Conservation (phyloP, 2,329 filamentous ascomycete species). For the Raffaelea ambrosiae region DNA sequence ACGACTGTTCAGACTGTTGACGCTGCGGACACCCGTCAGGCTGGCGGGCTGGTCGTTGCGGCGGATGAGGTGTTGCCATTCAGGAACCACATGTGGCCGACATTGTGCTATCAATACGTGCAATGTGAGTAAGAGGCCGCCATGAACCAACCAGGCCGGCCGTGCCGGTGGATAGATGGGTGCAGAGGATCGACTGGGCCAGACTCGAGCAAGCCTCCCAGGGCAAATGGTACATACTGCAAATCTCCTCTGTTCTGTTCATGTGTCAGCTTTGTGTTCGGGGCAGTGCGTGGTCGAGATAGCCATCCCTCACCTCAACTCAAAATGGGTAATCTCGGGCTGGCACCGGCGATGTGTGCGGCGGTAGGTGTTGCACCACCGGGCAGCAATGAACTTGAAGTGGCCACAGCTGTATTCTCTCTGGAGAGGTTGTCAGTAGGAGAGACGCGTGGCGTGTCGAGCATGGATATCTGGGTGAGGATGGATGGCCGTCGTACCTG, state of each 20-base stretch:
- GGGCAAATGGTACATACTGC: constrained; percentile 19
- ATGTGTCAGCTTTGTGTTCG: not conserved
- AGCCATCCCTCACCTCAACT: constrained; percentile 18
- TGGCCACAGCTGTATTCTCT: constrained; percentile 25
- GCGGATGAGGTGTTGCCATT: constrained; percentile 28
- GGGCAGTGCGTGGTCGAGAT: not conserved
- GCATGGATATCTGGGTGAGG: not conserved
- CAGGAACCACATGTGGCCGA: constrained; percentile 24
- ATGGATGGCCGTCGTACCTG: constrained; percentile 26
- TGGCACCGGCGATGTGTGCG: constrained; percentile 23
- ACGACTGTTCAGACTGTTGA: constrained; percentile 8
- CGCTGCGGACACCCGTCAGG: constrained; percentile 8
- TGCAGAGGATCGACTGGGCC: too few relatives aligned
- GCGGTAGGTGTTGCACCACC: constrained; percentile 24
- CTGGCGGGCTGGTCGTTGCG: constrained; percentile 17
- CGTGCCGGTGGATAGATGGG: too few relatives aligned
- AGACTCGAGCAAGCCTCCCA: too few relatives aligned
- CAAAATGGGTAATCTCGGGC: constrained; percentile 24
- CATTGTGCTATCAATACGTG: constrained; percentile 23
- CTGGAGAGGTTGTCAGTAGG: constrained; percentile 1
- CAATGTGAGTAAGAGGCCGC: not conserved
- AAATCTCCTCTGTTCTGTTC: constrained; percentile 18
- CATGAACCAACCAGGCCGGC: too few relatives aligned
- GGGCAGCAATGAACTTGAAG: constrained; percentile 26
- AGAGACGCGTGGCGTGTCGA: not conserved